These are phyloP conservation scores for Diospyros lotus DNA, from an alignment of 148 eudicot species.

Conservation along the genomic window DNA sequence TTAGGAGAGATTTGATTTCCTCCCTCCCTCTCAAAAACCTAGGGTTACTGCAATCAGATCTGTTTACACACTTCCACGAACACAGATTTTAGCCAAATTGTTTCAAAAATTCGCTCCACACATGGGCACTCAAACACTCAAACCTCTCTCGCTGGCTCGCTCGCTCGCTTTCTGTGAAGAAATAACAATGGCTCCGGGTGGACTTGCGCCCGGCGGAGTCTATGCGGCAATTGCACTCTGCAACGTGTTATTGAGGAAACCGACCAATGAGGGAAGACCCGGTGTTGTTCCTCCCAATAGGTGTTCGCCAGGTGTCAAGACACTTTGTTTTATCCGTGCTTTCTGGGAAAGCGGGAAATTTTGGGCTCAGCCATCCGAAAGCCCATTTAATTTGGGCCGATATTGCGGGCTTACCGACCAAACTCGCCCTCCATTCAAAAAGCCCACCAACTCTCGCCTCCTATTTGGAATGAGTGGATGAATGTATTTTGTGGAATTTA, in stretches of 20 bases:
- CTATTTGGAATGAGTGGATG: no score
- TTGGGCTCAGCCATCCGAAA: not conserved
- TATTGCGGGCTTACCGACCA: not conserved
- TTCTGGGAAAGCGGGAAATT: not conserved
- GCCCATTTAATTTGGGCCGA: not conserved
- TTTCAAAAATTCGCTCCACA: no score
- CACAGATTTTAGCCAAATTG: not conserved
- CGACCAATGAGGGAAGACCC: conserved; percentile 32
- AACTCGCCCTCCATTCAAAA: no score
- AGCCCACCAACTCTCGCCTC: no score
- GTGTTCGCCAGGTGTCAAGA: conserved; percentile 14
- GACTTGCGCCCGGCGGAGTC: not conserved
- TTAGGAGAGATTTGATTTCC: conserved; percentile 23
- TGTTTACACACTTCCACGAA: not conserved
- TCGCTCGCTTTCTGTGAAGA: conserved; percentile 1
- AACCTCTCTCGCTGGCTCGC: not conserved
- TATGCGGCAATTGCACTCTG: not conserved
- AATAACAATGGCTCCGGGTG: not conserved
- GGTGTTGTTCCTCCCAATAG: conserved; percentile 26
- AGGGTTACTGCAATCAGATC: conserved; percentile 32
- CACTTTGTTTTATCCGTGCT: not conserved
- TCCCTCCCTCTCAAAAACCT: not conserved
- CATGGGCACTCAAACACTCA: not conserved
- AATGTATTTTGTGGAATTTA: no score
- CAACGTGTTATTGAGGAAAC: conserved; percentile 29